Percentiles rank a stretch among this genome's conserved stretches.
These are phyloP conservation scores for Phyllostachys edulis DNA, from an alignment of 176 grass and related monocot genomes.

Conservation along the genomic window DNA sequence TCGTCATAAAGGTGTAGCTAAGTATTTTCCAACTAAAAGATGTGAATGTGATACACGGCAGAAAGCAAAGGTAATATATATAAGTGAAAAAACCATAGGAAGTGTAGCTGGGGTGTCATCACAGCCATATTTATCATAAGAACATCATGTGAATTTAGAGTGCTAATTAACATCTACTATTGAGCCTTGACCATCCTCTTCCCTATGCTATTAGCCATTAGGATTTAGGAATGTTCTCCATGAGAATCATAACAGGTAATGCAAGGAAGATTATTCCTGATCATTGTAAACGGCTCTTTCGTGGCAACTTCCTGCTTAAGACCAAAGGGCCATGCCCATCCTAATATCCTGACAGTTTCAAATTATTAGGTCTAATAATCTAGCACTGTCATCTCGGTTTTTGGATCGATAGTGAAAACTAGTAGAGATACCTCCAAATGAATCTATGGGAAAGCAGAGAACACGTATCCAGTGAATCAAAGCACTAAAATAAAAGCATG, in stretches of 20 bases:
- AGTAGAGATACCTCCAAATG: conserved; percentile 37
- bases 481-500: conserved; percentile 30
- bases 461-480: conserved; percentile 44
- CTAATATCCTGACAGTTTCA: not conserved
- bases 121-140: not conserved
- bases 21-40: not conserved
- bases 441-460: conserved; percentile 42
- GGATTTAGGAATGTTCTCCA: conserved; percentile 28
- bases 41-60: not conserved
- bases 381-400: conserved; percentile 35
- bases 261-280: conserved; percentile 22
- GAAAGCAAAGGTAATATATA: not conserved
- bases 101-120: not conserved
- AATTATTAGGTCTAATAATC: conserved; percentile 36
- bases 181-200: not conserved
- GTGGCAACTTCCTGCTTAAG: conserved; percentile 43
- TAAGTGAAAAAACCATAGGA: not conserved
- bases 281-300: conserved; percentile 31
- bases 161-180: not conserved
- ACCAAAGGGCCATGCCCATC: not conserved
- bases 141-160: conserved; percentile 4
- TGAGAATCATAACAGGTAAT: conserved; percentile 24
- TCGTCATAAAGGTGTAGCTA: not conserved
- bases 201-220: not conserved
- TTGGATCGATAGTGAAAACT: conserved; percentile 5